Evolutionary conservation across 2,329 filamentous ascomycete genomes (phyloP).

Genomic region (Diplodia intermedia): DNA sequence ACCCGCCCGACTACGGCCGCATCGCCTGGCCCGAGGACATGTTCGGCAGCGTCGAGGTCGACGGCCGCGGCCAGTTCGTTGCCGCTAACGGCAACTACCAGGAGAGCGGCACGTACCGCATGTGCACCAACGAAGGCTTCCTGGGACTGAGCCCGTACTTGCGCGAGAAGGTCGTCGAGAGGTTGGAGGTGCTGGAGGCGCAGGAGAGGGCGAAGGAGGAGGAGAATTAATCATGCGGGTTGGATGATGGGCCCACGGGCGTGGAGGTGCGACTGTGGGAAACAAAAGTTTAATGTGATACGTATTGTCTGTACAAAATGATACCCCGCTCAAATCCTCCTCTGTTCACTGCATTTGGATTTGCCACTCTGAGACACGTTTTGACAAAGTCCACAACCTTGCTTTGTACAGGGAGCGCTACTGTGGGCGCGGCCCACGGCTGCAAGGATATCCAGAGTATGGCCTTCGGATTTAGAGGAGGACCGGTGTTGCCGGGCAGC

Average conservation of each 20-base stretch:
- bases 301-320: not conserved
- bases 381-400: too few species aligned
- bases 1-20: conserved; percentile 68
- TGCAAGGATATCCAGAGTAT: too few species aligned
- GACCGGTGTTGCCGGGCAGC: too few species aligned
- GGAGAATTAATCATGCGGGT: not conserved
- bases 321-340: not conserved
- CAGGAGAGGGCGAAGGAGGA: conserved; percentile 25
- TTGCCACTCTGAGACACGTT: not conserved
- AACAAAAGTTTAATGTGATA: not conserved
- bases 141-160: conserved; percentile 58
- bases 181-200: conserved; percentile 45
- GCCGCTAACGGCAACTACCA: conserved; percentile 65
- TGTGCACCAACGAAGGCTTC: conserved; percentile 67
- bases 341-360: not conserved
- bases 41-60: conserved; percentile 69
- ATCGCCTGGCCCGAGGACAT: conserved; percentile 72
- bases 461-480: too few species aligned
- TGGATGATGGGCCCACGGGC: not conserved
- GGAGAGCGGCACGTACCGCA: conserved; percentile 66
- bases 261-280: not conserved
- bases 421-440: too few species aligned
- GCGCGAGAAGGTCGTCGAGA: conserved; percentile 57
- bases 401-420: too few species aligned
- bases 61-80: conserved; percentile 63